Evolutionary conservation across 768 basidiomycete species (phyloP).

Genomic region (Lentinula lateritia): DNA sequence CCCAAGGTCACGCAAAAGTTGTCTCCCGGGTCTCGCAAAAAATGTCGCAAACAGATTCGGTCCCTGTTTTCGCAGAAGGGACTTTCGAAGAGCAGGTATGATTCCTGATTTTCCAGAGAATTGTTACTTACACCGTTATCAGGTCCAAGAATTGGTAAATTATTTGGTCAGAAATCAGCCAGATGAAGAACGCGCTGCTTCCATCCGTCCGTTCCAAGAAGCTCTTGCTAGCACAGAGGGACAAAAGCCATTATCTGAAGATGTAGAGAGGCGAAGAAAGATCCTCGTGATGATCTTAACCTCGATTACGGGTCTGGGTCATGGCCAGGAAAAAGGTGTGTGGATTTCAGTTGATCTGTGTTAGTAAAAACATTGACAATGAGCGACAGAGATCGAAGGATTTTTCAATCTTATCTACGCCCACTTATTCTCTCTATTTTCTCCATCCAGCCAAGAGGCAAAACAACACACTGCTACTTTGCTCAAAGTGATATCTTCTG

Average conservation of each 20-base stretch:
- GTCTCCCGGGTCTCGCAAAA: conserved; percentile 13
- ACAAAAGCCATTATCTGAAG: conserved; percentile 47
- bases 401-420: conserved; percentile 83
- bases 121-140: conserved; percentile 9
- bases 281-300: conserved; percentile 56
- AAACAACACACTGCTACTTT: conserved; percentile 44
- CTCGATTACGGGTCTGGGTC: conserved; percentile 65
- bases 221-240: conserved; percentile 46
- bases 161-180: conserved; percentile 63
- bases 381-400: conserved; percentile 66
- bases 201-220: conserved; percentile 64
- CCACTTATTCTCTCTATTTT: conserved; percentile 60
- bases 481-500: conserved; percentile 48
- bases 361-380: conserved; percentile 4
- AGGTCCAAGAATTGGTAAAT: conserved; percentile 76
- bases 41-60: conserved; percentile 70
- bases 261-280: conserved; percentile 44
- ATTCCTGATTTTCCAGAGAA: background rate
- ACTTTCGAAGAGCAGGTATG: conserved; percentile 83
- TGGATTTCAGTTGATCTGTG: conserved; percentile 5
- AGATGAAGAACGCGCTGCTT: conserved; percentile 62
- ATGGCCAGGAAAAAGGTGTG: conserved; percentile 74
- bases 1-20: too few species aligned
- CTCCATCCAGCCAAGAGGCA: conserved; percentile 49
- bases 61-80: conserved; percentile 83